phyloP scores from a whole-genome alignment of 2,329 filamentous ascomycete genomes.

The Colletotrichum echinochloae region DNA sequence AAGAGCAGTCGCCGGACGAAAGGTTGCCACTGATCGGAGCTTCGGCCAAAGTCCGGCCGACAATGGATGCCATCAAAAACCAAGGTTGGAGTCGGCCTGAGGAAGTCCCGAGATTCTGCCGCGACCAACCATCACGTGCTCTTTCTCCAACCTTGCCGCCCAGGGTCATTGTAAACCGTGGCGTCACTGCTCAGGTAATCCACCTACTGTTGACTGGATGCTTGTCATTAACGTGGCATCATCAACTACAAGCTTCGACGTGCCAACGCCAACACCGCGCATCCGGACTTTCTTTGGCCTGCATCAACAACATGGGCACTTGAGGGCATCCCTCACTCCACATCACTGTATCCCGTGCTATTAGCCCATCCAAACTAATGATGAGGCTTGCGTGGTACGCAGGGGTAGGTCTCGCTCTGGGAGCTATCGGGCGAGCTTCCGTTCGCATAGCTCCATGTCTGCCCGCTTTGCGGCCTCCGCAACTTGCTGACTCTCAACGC shows the following conservation, averaged over 20 bases:
- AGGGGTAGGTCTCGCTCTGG: constrained; percentile 60
- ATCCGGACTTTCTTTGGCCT: constrained; percentile 29
- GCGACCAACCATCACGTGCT: constrained; percentile 20
- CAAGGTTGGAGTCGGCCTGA: constrained; percentile 7
- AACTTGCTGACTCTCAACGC: constrained; percentile 37
- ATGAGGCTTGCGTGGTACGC: constrained; percentile 73
- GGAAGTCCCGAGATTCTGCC: constrained; percentile 3
- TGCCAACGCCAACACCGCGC: constrained; percentile 27
- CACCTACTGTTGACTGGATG: constrained; percentile 25
- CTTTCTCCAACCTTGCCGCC: not conserved
- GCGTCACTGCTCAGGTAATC: constrained; percentile 41
- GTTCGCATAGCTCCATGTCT: constrained; percentile 17
- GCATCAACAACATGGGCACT: constrained; percentile 52
- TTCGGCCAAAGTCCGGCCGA: not conserved
- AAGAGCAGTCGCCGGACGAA: not conserved
- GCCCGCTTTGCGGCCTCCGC: constrained; percentile 17
- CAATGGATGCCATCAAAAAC: not conserved
- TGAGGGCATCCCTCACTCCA: constrained; percentile 44
- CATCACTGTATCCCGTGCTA: constrained; percentile 34
- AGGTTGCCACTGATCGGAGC: not conserved
- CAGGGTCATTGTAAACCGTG: constrained; percentile 9
- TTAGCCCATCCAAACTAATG: constrained; percentile 51
- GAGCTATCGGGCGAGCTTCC: constrained; percentile 16
- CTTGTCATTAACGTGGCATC: constrained; percentile 49
- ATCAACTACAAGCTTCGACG: constrained; percentile 44